These are phyloP conservation scores for Kalmusia sp. DNA, from an alignment of 2,329 filamentous ascomycete genomes.

Conservation along the genomic window DNA sequence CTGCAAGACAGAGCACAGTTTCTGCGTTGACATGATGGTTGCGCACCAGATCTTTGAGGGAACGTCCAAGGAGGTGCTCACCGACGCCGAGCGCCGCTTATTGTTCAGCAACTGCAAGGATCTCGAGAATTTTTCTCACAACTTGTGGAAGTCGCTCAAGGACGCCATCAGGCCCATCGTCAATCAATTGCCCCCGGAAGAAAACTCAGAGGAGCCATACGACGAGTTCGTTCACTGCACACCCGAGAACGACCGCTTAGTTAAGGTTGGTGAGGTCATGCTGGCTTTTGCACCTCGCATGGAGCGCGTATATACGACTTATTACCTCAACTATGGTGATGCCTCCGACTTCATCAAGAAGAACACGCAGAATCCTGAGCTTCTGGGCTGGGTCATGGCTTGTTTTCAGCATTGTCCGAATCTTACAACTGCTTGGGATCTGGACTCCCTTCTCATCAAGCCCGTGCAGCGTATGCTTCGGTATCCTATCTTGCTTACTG, in stretches of 20 bases:
- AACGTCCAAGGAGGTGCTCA: slow-evolving; percentile 81
- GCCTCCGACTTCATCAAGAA: slow-evolving; percentile 68
- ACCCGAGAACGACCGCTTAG: slow-evolving; percentile 62
- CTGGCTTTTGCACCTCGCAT: slow-evolving; percentile 62
- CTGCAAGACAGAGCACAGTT: slow-evolving; percentile 89
- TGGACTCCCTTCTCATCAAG: slow-evolving; percentile 96
- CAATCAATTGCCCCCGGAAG: slow-evolving; percentile 33
- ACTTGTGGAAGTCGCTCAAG: slow-evolving; percentile 83
- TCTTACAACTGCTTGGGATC: slow-evolving; percentile 90
- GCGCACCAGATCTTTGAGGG: slow-evolving; percentile 98
- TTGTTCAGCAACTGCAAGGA: slow-evolving; percentile 94
- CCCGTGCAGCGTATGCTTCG: slow-evolving; percentile 94
- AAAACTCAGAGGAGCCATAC: slow-evolving; percentile 25
- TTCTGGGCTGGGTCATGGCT: slow-evolving; percentile 84
- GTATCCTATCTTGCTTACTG: slow-evolving; percentile 84
- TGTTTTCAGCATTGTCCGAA: slow-evolving; percentile 93
- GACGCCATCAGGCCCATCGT: slow-evolving; percentile 82
- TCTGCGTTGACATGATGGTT: slow-evolving; percentile 95
- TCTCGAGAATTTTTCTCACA: slow-evolving; percentile 81
- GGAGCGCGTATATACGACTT: slow-evolving; percentile 70
- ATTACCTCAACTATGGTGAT: slow-evolving; percentile 69
- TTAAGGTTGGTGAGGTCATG: slow-evolving; percentile 67
- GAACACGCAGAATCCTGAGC: slow-evolving; percentile 61
- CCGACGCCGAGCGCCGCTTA: slow-evolving; percentile 82
- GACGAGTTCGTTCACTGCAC: slow-evolving; percentile 41